phyloP scores from a whole-genome alignment of 2,329 filamentous ascomycete genomes.

The Colletotrichum sp. region DNA sequence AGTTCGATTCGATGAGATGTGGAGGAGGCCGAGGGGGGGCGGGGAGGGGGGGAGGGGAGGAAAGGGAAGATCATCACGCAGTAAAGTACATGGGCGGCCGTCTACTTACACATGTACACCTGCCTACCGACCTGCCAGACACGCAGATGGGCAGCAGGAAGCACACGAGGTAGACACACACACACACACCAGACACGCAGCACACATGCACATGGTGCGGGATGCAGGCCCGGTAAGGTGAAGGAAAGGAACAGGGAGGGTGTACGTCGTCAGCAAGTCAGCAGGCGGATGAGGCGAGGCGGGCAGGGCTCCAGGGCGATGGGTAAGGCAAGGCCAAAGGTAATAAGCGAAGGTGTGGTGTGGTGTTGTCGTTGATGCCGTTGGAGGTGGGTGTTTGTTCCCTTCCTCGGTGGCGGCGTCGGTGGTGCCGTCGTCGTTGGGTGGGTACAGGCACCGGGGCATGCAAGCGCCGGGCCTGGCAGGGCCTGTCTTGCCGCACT shows the following conservation, averaged over 20 bases:
- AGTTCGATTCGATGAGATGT: no score
- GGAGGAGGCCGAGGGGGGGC: no score
- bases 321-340: background rate
- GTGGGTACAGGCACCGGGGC: background rate
- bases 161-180: background rate
- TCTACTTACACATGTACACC: background rate
- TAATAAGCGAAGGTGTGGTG: background rate
- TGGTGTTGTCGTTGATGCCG: background rate
- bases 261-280: background rate
- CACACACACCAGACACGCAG: background rate
- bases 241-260: background rate
- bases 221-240: background rate
- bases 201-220: background rate
- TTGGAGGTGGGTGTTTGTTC: background rate
- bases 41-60: no score
- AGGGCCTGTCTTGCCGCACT: background rate
- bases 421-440: background rate
- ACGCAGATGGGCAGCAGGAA: background rate
- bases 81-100: background rate
- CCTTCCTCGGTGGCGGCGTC: background rate
- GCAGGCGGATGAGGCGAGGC: background rate
- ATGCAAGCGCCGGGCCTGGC: background rate
- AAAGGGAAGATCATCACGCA: background rate
- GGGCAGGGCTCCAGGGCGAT: background rate
- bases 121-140: background rate